Evolutionary conservation across 2,329 filamentous ascomycete genomes (phyloP), one percentile per base, ranked within the genome.

Genomic region (Samsoniella hepiali): DNA sequence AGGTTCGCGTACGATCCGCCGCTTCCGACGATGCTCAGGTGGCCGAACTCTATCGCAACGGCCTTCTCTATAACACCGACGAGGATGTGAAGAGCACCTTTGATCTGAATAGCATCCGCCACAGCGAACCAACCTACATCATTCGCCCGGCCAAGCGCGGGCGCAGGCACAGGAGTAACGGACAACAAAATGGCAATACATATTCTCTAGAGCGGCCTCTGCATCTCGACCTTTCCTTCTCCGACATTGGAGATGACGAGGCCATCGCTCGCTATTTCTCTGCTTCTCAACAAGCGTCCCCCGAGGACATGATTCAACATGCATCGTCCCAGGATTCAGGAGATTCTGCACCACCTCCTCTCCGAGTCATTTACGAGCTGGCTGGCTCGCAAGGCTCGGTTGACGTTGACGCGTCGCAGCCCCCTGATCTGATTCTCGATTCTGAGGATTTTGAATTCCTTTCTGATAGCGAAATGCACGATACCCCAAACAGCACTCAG

Each of bases 31-130:
- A 78, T 47, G 72, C 70, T 22, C 71, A 78, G 49, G 67, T 77
- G 1, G 76, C 74, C 1, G 74, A 79, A 63, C 74, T 81, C 34
- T 82, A 81, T 66, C 73, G 74, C 34, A 71, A 80, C 65, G 80
- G 79, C 1, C 67, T 82, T 57, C 72, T 82, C 17, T 81, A 81
- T 67, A 73, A 73, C 11, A 66, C 67, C 10, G 73, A 71, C 5
- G 49, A 55, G 31, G 38, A 32, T 5, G 50, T 17, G 32, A 55
- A 58, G 38, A 44, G 22, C 13, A 47, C 58, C 42, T 79, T 82
- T 67, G 70, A 69, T 62, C 71, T 81, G 36, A 75, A 77, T 64
- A 72, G 71, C 63, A 79, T 81, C 63, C 71, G 68, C 53, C 75
- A 74, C 53, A 71, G 72, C 22, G 77, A 75, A 56, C 76, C 77